These are phyloP conservation scores for Alternaria rosae DNA, from an alignment of 2,329 filamentous ascomycete genomes.

Conservation along the genomic window DNA sequence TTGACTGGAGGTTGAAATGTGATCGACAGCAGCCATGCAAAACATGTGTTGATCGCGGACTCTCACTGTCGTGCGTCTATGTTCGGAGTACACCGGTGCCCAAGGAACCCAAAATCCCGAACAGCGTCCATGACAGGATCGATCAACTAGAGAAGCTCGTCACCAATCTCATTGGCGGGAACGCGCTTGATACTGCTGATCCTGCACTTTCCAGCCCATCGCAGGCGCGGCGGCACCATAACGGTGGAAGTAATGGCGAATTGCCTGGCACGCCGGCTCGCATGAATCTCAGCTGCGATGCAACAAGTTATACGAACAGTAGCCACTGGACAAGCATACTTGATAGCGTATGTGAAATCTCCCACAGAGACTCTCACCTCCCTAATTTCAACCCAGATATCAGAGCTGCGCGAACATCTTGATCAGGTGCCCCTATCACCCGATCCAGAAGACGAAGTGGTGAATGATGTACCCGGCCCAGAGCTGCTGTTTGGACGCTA, in stretches of 20 bases:
- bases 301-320: slow-evolving; percentile 42
- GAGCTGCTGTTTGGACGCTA: slow-evolving; percentile 42
- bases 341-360: slow-evolving; percentile 37
- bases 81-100: slow-evolving; percentile 26
- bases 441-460: slow-evolving; percentile 19
- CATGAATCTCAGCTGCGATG: slow-evolving; percentile 39
- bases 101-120: slow-evolving; percentile 33
- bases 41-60: slow-evolving; percentile 46
- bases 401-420: slow-evolving; percentile 42
- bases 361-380: background rate
- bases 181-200: slow-evolving; percentile 15
- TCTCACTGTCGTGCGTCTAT: slow-evolving; percentile 46
- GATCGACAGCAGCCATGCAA: slow-evolving; percentile 49
- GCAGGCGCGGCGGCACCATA: slow-evolving; percentile 9
- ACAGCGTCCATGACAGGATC: slow-evolving; percentile 47
- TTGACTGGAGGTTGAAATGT: slow-evolving; percentile 37
- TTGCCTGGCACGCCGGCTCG: slow-evolving; percentile 36
- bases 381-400: slow-evolving; percentile 28
- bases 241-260: slow-evolving; percentile 17
- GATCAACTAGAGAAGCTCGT: slow-evolving; percentile 48
- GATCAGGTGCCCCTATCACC: slow-evolving; percentile 39
- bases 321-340: slow-evolving; percentile 49
- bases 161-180: slow-evolving; percentile 43
- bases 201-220: slow-evolving; percentile 4
- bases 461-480: slow-evolving; percentile 30